Evolutionary conservation across 2,329 filamentous ascomycete genomes (phyloP).

Genomic region (Cordyceps tenuipes): DNA sequence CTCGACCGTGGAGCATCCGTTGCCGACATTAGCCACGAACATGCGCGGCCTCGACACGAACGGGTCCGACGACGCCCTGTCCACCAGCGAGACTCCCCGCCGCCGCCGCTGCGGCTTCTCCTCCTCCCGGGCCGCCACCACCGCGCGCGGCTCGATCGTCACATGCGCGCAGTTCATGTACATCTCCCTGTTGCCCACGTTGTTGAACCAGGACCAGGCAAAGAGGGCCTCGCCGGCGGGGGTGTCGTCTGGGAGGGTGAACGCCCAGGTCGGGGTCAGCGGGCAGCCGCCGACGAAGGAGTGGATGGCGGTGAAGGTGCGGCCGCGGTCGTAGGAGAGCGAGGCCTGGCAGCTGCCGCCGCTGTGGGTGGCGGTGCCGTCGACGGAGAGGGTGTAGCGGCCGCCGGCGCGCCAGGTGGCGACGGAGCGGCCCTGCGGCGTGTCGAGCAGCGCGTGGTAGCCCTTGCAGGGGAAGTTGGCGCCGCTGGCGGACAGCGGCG

Average conservation of each 20-base stretch:
- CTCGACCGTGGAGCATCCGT: conserved; percentile 46
- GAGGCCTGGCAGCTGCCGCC: conserved; percentile 65
- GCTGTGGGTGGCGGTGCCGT: conserved; percentile 49
- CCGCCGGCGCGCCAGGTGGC: conserved; percentile 52
- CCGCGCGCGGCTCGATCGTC: conserved; percentile 20
- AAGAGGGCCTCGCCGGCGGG: conserved; percentile 38
- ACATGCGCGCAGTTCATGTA: conserved; percentile 69
- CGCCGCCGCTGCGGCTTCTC: too few relatives aligned
- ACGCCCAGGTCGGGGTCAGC: conserved; percentile 43
- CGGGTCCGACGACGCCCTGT: conserved; percentile 8
- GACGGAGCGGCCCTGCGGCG: conserved; percentile 39
- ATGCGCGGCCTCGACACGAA: conserved; percentile 38
- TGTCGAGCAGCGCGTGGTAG: conserved; percentile 36
- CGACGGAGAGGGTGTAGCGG: conserved; percentile 50
- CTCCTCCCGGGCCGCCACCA: too few relatives aligned
- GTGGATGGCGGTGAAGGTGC: conserved; percentile 54
- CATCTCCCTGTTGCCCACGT: conserved; percentile 64
- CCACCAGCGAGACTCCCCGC: background rate
- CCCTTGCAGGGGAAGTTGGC: conserved; percentile 69
- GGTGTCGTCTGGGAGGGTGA: conserved; percentile 54
- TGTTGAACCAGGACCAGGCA: conserved; percentile 70
- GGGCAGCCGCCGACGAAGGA: conserved; percentile 42
- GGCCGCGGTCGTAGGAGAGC: conserved; percentile 61
- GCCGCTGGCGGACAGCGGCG: conserved; percentile 51
- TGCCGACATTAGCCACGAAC: conserved; percentile 56